Evolutionary conservation across 495 filamentous ascomycete genomes (phyloP).

Genomic region (Chlorociboria aeruginascens): DNA sequence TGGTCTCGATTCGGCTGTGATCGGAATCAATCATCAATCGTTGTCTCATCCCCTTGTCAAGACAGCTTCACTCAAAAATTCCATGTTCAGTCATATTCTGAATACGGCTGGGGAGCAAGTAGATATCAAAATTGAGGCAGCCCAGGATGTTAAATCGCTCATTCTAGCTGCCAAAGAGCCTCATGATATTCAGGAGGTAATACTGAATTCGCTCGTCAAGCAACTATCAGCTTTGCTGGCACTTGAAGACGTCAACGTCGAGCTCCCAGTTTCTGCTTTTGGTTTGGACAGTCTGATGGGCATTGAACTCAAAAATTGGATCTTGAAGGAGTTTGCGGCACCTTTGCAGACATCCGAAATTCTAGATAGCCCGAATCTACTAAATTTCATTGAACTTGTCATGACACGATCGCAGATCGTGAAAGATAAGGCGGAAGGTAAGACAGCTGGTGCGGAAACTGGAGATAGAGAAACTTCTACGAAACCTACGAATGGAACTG

Average conservation of each 20-base stretch:
- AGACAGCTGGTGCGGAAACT: background rate
- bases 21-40: background rate
- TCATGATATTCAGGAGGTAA: conserved; percentile 33
- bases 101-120: too few species aligned
- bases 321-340: conserved; percentile 17
- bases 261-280: conserved; percentile 27
- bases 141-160: conserved; percentile 25
- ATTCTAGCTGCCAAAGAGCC: conserved; percentile 30
- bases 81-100: conserved; percentile 17
- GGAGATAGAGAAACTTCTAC: too few species aligned
- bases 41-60: background rate
- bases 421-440: background rate
- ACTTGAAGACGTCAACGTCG: conserved; percentile 11
- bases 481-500: too few species aligned
- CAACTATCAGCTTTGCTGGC: conserved; percentile 23
- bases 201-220: conserved; percentile 30
- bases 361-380: conserved; percentile 5
- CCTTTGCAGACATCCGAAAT: conserved; percentile 16
- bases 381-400: conserved; percentile 2
- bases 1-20: background rate
- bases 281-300: conserved; percentile 45
- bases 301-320: conserved; percentile 45
- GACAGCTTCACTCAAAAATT: background rate
- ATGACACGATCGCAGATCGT: conserved; percentile 9
- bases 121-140: too few species aligned